Percentiles rank a stretch among this genome's conserved stretches.
Conservation (phyloP, 768 basidiomycete species). For the Naganishia vishniacii region DNA sequence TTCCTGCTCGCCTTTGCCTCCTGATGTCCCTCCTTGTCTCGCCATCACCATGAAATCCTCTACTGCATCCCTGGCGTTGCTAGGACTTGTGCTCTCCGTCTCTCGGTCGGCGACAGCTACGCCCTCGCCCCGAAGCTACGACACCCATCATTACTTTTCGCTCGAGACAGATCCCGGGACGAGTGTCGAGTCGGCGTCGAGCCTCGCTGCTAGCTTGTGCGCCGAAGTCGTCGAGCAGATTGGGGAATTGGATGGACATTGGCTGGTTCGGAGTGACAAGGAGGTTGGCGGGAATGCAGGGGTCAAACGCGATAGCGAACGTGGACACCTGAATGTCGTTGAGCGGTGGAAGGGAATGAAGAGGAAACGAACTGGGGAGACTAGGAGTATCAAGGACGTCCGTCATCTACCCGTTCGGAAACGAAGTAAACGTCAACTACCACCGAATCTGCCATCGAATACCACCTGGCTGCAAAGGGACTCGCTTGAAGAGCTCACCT, state of each 20-base stretch:
- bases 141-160: slow-evolving; percentile 67
- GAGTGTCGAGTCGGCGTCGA: slow-evolving; percentile 56
- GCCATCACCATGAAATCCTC: not conserved
- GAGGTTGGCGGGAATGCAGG: slow-evolving; percentile 40
- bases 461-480: not conserved
- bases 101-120: slow-evolving; percentile 3
- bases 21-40: no score
- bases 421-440: slow-evolving; percentile 45
- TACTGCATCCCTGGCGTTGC: not conserved
- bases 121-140: slow-evolving; percentile 45
- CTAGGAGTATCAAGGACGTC: slow-evolving; percentile 33
- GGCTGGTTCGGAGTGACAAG: slow-evolving; percentile 63
- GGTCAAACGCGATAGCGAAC: slow-evolving; percentile 55
- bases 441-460: slow-evolving; percentile 25
- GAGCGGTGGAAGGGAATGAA: slow-evolving; percentile 25
- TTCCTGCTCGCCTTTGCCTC: no score
- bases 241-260: slow-evolving; percentile 74
- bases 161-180: slow-evolving; percentile 52
- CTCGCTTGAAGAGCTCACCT: slow-evolving; percentile 31
- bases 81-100: not conserved
- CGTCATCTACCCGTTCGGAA: slow-evolving; percentile 40
- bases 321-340: slow-evolving; percentile 20
- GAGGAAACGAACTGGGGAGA: slow-evolving; percentile 27
- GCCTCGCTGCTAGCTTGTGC: slow-evolving; percentile 60
- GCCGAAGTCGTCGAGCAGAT: slow-evolving; percentile 82